Conservation (phyloP, 192 early-diverging fungal species). For the Mortierella alpina region DNA sequence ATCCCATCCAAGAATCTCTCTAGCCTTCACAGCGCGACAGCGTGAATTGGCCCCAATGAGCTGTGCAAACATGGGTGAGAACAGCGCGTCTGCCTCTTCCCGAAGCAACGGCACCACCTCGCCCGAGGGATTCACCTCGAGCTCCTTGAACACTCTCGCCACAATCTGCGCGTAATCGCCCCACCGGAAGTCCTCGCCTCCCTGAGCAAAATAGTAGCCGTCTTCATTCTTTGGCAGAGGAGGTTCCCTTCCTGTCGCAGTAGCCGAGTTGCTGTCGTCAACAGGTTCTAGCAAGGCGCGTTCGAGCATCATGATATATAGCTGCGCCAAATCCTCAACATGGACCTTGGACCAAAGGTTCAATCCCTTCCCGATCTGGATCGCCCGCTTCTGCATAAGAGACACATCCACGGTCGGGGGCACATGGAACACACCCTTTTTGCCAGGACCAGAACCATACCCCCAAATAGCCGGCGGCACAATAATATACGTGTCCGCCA, state of each 20-base stretch:
- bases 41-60: slow-evolving; percentile 14
- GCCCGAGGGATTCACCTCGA: too few relatives aligned
- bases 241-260: too few relatives aligned
- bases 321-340: slow-evolving; percentile 13
- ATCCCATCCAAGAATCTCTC: slow-evolving; percentile 22
- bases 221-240: slow-evolving; percentile 1
- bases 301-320: slow-evolving; percentile 16
- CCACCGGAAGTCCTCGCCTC: not conserved
- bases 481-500: slow-evolving; percentile 24
- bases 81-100: too few relatives aligned
- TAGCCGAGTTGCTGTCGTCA: too few relatives aligned
- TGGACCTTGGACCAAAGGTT: slow-evolving; percentile 26
- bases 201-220: slow-evolving; percentile 5
- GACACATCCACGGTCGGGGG: not conserved
- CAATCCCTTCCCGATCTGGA: slow-evolving; percentile 10
- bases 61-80: not conserved
- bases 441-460: slow-evolving; percentile 17
- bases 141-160: not conserved
- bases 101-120: too few relatives aligned
- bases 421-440: slow-evolving; percentile 18
- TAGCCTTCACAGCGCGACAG: slow-evolving; percentile 14
- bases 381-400: slow-evolving; percentile 1
- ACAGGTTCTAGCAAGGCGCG: slow-evolving; percentile 6
- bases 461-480: slow-evolving; percentile 19
- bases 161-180: not conserved